Evolutionary conservation across 2,329 filamentous ascomycete species (phyloP).

Genomic region (Penicillium sclerotigenum): DNA sequence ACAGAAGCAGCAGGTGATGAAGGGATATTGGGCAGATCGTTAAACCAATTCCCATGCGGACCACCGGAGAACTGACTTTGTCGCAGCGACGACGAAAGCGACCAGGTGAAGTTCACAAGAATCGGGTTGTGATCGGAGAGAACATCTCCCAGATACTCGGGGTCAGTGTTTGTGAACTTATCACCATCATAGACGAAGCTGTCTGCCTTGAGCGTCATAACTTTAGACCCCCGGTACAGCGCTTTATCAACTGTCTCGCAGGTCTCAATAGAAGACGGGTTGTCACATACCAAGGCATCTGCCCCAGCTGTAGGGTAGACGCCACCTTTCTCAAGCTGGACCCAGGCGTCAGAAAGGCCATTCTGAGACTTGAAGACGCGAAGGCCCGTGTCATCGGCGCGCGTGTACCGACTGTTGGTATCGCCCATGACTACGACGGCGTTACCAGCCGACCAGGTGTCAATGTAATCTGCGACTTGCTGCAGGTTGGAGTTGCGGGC

Average conservation of each 20-base stretch:
- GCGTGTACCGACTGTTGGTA: conserved; percentile 64
- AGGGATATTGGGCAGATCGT: conserved; percentile 48
- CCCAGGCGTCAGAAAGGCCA: conserved; percentile 58
- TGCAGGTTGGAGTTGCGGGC: conserved; percentile 60
- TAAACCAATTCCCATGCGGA: conserved; percentile 50
- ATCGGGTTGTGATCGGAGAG: conserved; percentile 66
- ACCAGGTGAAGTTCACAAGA: conserved; percentile 24
- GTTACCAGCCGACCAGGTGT: conserved; percentile 55
- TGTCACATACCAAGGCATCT: conserved; percentile 50
- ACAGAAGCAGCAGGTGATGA: conserved; percentile 31
- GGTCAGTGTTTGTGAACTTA: conserved; percentile 57
- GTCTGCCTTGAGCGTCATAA: conserved; percentile 52
- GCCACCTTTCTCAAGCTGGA: conserved; percentile 53
- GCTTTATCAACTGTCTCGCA: conserved; percentile 69
- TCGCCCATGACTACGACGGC: conserved; percentile 64
- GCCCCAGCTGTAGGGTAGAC: conserved; percentile 45
- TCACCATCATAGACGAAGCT: conserved; percentile 50
- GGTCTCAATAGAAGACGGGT: conserved; percentile 52
- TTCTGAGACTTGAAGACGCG: conserved; percentile 51
- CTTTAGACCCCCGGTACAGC: conserved; percentile 42
- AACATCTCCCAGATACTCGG: conserved; percentile 40
- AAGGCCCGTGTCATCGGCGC: conserved; percentile 51
- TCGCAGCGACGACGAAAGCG: conserved; percentile 53
- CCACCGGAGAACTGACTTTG: conserved; percentile 29
- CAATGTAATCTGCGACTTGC: conserved; percentile 59